phyloP scores from a whole-genome alignment of 2,329 filamentous ascomycete species.

The Ophiostoma ulmi region DNA sequence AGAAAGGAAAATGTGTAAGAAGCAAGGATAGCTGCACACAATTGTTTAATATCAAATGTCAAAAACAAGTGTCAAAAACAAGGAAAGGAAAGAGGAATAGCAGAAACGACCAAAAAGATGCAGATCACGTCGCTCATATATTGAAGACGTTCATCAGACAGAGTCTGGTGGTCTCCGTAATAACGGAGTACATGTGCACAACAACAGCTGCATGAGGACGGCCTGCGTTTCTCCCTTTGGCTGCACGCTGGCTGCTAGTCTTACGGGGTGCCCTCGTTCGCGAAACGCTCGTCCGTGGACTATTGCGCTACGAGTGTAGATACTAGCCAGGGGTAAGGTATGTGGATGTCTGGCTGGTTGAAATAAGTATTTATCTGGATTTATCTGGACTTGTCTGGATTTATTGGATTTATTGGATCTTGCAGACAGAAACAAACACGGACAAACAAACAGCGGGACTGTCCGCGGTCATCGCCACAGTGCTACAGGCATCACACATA shows the following conservation, averaged over 20 bases:
- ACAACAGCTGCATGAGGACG: background rate
- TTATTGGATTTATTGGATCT: background rate
- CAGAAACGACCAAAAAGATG: background rate
- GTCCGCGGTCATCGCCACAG: background rate
- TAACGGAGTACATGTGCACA: background rate
- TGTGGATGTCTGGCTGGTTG: background rate
- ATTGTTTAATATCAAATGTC: background rate
- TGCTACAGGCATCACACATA: too few relatives aligned
- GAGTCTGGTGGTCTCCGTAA: background rate
- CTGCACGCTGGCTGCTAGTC: slow-evolving; percentile 4
- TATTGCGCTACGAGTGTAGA: background rate
- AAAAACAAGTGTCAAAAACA: slow-evolving; percentile 7
- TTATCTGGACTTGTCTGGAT: background rate
- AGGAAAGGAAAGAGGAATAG: background rate
- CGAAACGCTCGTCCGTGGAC: background rate
- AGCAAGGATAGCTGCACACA: background rate
- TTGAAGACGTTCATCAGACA: background rate
- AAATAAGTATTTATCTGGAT: slow-evolving; percentile 2
- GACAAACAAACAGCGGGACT: background rate
- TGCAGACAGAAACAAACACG: background rate
- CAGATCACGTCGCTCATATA: slow-evolving; percentile 9
- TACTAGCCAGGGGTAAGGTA: slow-evolving; percentile 1
- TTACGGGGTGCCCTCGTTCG: background rate
- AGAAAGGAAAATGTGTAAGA: background rate
- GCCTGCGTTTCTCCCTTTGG: slow-evolving; percentile 4